A percentile compares a stretch with the other conserved stretches of the same genome.
These are phyloP conservation scores for Peronospora belbahrii DNA, from an alignment of 352 stramenopile genomes.

Conservation along the genomic window DNA sequence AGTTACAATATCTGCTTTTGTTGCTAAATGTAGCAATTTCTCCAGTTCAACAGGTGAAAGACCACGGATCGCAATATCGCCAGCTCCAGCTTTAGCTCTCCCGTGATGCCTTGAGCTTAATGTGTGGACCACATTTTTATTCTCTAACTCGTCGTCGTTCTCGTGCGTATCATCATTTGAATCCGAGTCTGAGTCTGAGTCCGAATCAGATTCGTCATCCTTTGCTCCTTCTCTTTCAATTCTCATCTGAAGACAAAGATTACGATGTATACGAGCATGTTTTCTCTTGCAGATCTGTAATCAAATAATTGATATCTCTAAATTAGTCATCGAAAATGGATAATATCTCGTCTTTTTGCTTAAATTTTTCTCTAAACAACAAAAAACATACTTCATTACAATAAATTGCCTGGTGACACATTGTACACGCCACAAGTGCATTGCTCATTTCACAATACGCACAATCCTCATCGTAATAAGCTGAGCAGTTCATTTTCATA, in stretches of 20 bases:
- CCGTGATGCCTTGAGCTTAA: conserved; percentile 11
- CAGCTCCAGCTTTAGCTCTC: neutral
- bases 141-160: conserved; percentile 61
- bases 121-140: conserved; percentile 34
- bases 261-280: conserved; percentile 62
- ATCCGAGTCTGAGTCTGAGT: conserved; percentile 35
- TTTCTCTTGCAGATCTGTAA: conserved; percentile 56
- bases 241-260: conserved; percentile 59
- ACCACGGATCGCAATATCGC: conserved; percentile 38
- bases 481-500: conserved; percentile 25
- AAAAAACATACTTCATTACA: conserved; percentile 62
- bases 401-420: conserved; percentile 60
- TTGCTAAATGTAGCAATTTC: conserved; percentile 56
- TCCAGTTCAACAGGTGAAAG: conserved; percentile 59
- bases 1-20: conserved; percentile 42
- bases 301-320: too few relatives aligned
- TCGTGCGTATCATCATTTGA: conserved; percentile 32
- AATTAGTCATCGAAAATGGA: too few relatives aligned
- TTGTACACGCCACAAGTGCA: conserved; percentile 49
- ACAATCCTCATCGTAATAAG: conserved; percentile 43
- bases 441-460: conserved; percentile 60
- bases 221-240: conserved; percentile 59
- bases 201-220: too few relatives aligned
- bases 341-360: too few relatives aligned
- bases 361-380: too few relatives aligned